phyloP scores from a whole-genome alignment of 176 grass and related monocot genomes.

The Triticum dicoccoides region DNA sequence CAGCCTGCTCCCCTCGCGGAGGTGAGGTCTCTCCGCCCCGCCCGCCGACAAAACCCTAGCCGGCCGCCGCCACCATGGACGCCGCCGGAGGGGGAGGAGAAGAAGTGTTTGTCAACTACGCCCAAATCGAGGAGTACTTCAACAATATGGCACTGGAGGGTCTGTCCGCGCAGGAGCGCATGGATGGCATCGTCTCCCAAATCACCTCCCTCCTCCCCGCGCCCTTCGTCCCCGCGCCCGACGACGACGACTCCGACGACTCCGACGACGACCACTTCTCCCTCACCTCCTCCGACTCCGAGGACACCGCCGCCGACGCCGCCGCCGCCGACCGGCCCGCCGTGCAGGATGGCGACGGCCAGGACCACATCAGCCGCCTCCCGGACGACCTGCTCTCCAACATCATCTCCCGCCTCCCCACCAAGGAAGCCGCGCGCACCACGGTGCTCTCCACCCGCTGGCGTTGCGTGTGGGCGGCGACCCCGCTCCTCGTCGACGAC shows the following conservation, averaged over 20 bases:
- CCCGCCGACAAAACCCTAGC: slow-evolving; percentile 2
- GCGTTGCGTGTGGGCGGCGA: background rate
- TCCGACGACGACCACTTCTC: background rate
- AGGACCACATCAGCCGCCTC: slow-evolving; percentile 10
- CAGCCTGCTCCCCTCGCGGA: background rate
- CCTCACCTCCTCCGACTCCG: background rate
- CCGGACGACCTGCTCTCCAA: background rate
- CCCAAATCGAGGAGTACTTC: background rate
- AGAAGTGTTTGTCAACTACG: background rate
- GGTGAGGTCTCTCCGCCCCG: background rate
- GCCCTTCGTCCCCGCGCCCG: background rate
- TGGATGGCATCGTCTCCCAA: background rate
- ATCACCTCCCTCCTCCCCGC: slow-evolving; percentile 1
- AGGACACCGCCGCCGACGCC: background rate
- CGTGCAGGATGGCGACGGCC: background rate
- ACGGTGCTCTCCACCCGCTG: background rate
- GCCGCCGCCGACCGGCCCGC: background rate
- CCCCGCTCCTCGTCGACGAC: slow-evolving; percentile 11
- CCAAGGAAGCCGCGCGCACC: background rate
- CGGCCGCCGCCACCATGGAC: background rate
- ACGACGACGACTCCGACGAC: background rate
- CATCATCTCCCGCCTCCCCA: slow-evolving; percentile 1
- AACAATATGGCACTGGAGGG: background rate
- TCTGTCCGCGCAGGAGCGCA: background rate
- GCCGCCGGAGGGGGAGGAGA: background rate